These are phyloP conservation scores for Theileria parva DNA, from an alignment of 169 alveolate species.

Conservation along the genomic window DNA sequence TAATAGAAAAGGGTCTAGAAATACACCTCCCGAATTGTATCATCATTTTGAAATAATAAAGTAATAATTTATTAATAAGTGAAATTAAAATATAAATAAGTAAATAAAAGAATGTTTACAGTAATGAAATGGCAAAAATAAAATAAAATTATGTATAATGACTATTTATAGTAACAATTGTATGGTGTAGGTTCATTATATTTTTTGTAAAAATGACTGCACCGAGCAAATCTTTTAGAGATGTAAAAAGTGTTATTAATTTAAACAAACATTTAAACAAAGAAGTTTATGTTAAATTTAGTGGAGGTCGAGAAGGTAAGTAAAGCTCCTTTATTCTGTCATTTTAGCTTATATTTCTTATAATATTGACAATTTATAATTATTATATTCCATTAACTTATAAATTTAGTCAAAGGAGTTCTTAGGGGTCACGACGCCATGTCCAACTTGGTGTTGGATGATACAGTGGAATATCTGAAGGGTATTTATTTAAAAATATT, in stretches of 20 bases:
- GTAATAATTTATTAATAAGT: too few species aligned
- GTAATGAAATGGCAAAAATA: neutral
- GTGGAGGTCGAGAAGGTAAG: slow-evolving; percentile 87
- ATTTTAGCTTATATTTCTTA: neutral
- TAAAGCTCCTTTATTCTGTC: neutral
- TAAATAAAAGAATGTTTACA: too few species aligned
- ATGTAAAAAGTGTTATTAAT: slow-evolving; percentile 80
- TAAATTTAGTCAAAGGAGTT: slow-evolving; percentile 77
- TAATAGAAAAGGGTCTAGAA: neutral
- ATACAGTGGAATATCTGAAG: slow-evolving; percentile 83
- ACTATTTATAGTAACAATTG: neutral
- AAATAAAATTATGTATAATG: too few species aligned
- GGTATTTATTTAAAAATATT: slow-evolving; percentile 63
- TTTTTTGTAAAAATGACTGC: slow-evolving; percentile 44
- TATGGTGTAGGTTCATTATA: neutral
- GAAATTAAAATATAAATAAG: too few species aligned
- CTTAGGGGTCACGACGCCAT: slow-evolving; percentile 88
- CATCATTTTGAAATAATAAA: neutral
- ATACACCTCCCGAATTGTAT: neutral
- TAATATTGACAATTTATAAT: neutral
- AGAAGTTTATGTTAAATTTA: slow-evolving; percentile 82
- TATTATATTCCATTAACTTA: neutral
- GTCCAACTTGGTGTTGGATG: slow-evolving; percentile 85
- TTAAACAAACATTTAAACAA: slow-evolving; percentile 78
- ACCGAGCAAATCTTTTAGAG: slow-evolving; percentile 66